Base-by-base conservation (phyloP, 495 filamentous ascomycete genomes). In the Choiromyces venosus region DNA sequence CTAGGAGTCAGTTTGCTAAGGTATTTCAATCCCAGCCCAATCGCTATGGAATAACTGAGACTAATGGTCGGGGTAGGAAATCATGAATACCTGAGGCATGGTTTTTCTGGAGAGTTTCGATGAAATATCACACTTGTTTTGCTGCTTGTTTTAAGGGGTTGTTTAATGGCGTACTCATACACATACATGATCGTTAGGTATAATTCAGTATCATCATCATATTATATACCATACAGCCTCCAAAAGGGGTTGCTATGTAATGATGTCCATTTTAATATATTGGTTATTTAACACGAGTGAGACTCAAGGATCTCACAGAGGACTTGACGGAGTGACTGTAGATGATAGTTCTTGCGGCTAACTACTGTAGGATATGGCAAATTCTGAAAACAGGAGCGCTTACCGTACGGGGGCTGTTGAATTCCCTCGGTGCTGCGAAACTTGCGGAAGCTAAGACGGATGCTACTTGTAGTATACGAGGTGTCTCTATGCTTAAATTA, bases 1-100 rank as follows among this genome's bases (percentile, higher is more conserved):
- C 88, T 18, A 88, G 89, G 80, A 93, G 91, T 78, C 89, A 89
- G 74, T 89, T 97, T 85, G 93, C 93, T 2, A 87, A 80, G 65
- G 81, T 82, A 46, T 70, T 39, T n/a, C 7, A 29, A 74, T 46
- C 19, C 40, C 12, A 37, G 10, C 35, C n/a, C 19, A 36, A 10
- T 29, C 35, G 35, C 33, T 52, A 16, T 38, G 7, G 8, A 0
- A 29, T 4, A 8, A 64, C 16, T 66, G 35, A n/a, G 33, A 56
- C 72, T 18, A 67, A 37, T 37, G 1, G 25, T 52, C 56, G 37
- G 35, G 37, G 42, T 52, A 77, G 75, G 69, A 77, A 68, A 76
- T 77, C 38, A 72, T 73, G 70, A 69, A 67, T 21, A 67, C n/a
- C 36, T 77, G 66, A 77, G 42, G 46, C 19, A 40, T 6, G 10